Base-by-base conservation (phyloP, 768 basidiomycete species). In the Trametes cubensis region DNA sequence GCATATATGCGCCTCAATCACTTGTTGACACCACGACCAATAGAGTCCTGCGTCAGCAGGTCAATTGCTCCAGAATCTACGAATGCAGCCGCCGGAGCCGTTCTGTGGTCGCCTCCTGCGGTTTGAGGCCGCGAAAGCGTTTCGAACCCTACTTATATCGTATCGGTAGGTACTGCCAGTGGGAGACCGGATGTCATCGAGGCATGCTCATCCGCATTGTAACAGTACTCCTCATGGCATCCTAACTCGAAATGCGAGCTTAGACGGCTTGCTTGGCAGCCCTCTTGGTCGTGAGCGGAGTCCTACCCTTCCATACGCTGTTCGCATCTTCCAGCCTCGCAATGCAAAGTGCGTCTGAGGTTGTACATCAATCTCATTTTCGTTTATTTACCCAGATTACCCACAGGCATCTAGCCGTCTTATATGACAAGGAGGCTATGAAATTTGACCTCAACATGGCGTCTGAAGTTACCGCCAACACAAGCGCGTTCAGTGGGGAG, bases 51-150 rank as follows among this genome's bases (percentile, higher is more conserved):
- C 74, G 17, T 78, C 85, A 2, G 89, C 90, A 1, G 76, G 82
- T 21, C 72, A 74, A 46, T 77, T 92, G 62, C 84, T 92, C 55
- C 73, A 83, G 48, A 84, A 79, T 15, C 79, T 92, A 47, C 85
- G 84, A 56, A 74, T 81, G 62, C 76, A 75, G 26, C 70, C 80
- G 15, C 85, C 84, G 15, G 84, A 81, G 67, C 86, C 80, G 11
- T 91, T 92, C 70, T 74, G 90, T 66, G 92, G 92, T 50, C 83
- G 90, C 44, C 78, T 79, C 60, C 76, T 94, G 64, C 90, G 92
- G 46, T 92, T 85, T 62, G 92, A 94, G 65, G 84, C 82, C 23
- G 91, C 92, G 15, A 83, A 89, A 62, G 89, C 90, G 15, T 88
- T 87, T 67, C 83, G 88, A 65, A 85, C 89, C 34, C 76, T 94